Percentiles rank a stretch among this genome's conserved stretches.
Conservation (phyloP, 805 yeast genomes). For the Kodamaea kakaduensis region DNA sequence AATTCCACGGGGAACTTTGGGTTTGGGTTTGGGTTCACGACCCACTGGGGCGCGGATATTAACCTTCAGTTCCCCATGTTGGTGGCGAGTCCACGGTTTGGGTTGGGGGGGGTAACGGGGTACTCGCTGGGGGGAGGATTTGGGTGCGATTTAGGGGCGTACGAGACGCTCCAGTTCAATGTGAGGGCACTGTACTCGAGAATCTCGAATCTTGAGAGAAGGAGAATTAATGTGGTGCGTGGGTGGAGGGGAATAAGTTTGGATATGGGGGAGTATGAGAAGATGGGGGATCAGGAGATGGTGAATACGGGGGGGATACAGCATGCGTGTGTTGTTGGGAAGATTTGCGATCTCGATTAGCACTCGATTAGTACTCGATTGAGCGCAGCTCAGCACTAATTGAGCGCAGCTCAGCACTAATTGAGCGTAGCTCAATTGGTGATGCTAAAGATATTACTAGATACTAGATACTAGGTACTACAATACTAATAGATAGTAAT, state of each 20-base stretch:
- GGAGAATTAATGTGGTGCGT: conserved; percentile 2
- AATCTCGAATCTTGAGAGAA: not conserved
- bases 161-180: conserved; percentile 9
- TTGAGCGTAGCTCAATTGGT: no score
- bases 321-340: conserved; percentile 11
- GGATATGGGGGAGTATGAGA: conserved; percentile 7
- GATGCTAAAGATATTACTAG: no score
- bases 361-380: no score
- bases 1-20: conserved; percentile 6
- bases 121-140: conserved; percentile 4
- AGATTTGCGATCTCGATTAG: no score
- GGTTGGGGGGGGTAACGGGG: not conserved
- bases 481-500: no score
- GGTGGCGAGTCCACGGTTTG: not conserved
- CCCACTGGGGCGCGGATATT: conserved; percentile 1
- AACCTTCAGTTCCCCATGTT: not conserved
- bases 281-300: not conserved
- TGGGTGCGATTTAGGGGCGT: conserved; percentile 9
- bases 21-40: conserved; percentile 8
- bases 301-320: conserved; percentile 4
- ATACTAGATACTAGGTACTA: no score
- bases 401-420: no score
- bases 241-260: conserved; percentile 4
- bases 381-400: no score
- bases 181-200: conserved; percentile 6